Conservation (phyloP, 169 alveolate genomes). For the Cryptosporidium tyzzeri region DNA sequence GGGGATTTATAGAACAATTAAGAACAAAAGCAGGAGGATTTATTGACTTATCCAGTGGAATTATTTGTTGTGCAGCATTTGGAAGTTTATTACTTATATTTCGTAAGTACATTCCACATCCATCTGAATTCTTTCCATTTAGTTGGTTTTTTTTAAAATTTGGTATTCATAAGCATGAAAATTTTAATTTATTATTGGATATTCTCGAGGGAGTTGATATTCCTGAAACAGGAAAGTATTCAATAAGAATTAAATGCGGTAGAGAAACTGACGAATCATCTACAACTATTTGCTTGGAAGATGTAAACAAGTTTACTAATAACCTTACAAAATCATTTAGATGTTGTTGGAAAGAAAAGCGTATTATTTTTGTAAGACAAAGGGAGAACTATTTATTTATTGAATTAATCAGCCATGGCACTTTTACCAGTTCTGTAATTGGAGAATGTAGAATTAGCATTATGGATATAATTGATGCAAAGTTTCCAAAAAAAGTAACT, state of each 20-base stretch:
- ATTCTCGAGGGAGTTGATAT: slow-evolving; percentile 30
- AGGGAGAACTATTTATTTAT: slow-evolving; percentile 60
- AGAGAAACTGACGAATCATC: slow-evolving; percentile 43
- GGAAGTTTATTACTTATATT: slow-evolving; percentile 41
- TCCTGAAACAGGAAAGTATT: slow-evolving; percentile 53
- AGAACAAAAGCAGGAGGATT: slow-evolving; percentile 39
- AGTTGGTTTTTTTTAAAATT: slow-evolving; percentile 54
- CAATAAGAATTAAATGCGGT: slow-evolving; percentile 48
- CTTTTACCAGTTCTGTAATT: slow-evolving; percentile 38
- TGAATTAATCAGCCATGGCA: slow-evolving; percentile 56
- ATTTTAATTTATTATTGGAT: slow-evolving; percentile 46
- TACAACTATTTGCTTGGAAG: not conserved
- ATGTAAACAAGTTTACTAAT: not conserved
- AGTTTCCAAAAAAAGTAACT: slow-evolving; percentile 70
- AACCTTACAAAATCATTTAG: not conserved
- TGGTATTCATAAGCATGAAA: slow-evolving; percentile 67
- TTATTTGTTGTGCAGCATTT: slow-evolving; percentile 67
- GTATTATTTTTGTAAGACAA: slow-evolving; percentile 58
- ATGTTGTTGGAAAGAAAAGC: slow-evolving; percentile 34
- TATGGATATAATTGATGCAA: slow-evolving; percentile 65
- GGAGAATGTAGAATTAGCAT: slow-evolving; percentile 62
- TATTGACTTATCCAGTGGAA: slow-evolving; percentile 27
- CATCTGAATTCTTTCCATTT: slow-evolving; percentile 62
- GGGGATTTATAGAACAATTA: slow-evolving; percentile 46
- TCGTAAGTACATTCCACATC: slow-evolving; percentile 62